A percentile compares a stretch with the other conserved stretches of the same genome.
Evolutionary conservation across 805 yeast genomes (phyloP).

Genomic region (Wickerhamomyces canadensis): DNA sequence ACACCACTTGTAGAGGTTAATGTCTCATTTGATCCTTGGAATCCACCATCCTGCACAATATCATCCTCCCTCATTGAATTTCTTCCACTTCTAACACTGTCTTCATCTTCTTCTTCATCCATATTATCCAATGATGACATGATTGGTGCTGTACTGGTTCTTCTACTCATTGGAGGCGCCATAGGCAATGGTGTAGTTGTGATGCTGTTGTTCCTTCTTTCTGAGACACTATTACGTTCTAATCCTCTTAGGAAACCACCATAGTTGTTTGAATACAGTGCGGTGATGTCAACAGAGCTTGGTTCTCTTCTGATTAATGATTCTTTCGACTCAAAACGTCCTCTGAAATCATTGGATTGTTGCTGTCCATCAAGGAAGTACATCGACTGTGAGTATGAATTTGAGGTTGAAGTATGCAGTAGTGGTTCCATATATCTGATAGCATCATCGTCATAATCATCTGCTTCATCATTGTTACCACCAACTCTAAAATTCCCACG

Average conservation of each 20-base stretch:
- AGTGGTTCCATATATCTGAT: slow-evolving; percentile 25
- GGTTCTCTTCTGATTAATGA: slow-evolving; percentile 24
- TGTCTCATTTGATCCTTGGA: too few species aligned
- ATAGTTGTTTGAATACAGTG: slow-evolving; percentile 23
- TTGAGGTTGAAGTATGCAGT: slow-evolving; percentile 12
- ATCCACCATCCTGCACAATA: too few species aligned
- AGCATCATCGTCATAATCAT: slow-evolving; percentile 7
- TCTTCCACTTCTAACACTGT: background rate
- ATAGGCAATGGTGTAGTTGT: slow-evolving; percentile 7
- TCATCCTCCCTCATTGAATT: background rate
- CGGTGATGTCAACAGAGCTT: slow-evolving; percentile 33
- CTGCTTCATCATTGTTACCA: too few species aligned
- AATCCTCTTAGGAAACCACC: slow-evolving; percentile 6
- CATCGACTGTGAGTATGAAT: background rate
- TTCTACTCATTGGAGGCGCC: too few species aligned
- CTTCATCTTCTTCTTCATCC: background rate
- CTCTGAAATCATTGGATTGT: background rate
- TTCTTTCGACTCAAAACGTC: slow-evolving; percentile 24
- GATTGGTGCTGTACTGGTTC: too few species aligned
- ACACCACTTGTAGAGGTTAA: background rate
- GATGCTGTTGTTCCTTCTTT: background rate
- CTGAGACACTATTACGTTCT: background rate
- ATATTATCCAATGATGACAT: too few species aligned
- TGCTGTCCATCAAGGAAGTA: background rate
- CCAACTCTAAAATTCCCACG: too few species aligned